phyloP scores from a whole-genome alignment of 768 basidiomycete genomes.

The Pisolithus tinctorius region DNA sequence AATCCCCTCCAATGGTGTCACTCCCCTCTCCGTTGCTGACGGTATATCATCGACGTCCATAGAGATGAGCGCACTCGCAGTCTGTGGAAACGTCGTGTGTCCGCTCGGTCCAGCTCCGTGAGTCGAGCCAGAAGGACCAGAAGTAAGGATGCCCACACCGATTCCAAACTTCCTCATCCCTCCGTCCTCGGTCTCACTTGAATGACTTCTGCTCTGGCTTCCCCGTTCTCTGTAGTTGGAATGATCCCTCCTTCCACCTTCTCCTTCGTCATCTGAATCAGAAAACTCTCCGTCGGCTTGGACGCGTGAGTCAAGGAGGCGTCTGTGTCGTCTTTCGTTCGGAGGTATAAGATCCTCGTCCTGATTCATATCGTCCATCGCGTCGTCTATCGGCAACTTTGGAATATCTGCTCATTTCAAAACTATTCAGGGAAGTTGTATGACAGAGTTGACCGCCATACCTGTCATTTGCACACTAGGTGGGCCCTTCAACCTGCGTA shows the following conservation, averaged over 20 bases:
- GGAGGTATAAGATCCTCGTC: constrained; percentile 80
- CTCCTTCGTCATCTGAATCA: constrained; percentile 97
- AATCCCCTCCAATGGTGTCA: constrained; percentile 8
- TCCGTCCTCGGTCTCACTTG: constrained; percentile 39
- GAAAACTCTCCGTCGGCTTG: constrained; percentile 88
- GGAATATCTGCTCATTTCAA: constrained; percentile 60
- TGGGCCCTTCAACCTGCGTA: constrained; percentile 79
- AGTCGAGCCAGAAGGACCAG: constrained; percentile 46
- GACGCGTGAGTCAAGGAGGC: constrained; percentile 71
- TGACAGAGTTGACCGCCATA: constrained; percentile 25
- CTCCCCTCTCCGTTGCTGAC: constrained; percentile 15
- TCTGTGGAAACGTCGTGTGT: constrained; percentile 40
- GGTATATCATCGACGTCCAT: constrained; percentile 31
- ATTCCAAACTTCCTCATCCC: constrained; percentile 53
- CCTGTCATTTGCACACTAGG: constrained; percentile 91
- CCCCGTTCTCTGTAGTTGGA: constrained; percentile 50
- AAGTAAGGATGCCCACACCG: constrained; percentile 65
- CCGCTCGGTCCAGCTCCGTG: constrained; percentile 76
- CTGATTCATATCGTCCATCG: constrained; percentile 71
- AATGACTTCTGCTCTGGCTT: constrained; percentile 32
- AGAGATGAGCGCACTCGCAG: constrained; percentile 15
- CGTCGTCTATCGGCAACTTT: constrained; percentile 73
- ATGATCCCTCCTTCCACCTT: constrained; percentile 74
- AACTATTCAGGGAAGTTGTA: not conserved
- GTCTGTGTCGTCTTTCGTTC: constrained; percentile 69